Percentiles rank a stretch among this genome's conserved stretches.
Evolutionary conservation across 768 basidiomycete species (phyloP).

Genomic region (Mycena metata): DNA sequence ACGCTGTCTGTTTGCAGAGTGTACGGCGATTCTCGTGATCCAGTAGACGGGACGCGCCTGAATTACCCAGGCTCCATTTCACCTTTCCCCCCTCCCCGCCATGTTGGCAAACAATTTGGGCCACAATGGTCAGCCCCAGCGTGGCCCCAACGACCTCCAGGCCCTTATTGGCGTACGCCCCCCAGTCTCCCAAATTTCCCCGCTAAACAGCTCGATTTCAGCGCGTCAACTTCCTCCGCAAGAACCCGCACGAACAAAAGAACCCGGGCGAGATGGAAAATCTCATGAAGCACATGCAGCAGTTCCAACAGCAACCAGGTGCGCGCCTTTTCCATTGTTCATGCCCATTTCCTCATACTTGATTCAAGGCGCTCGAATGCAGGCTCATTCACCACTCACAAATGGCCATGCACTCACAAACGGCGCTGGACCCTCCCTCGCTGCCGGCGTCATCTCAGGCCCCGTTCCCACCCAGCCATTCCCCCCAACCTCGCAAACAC

Average conservation of each 20-base stretch:
- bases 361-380: constrained; percentile 40
- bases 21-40: constrained; percentile 39
- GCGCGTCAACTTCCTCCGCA: constrained; percentile 64
- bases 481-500: constrained; percentile 72
- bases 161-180: constrained; percentile 58
- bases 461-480: constrained; percentile 63
- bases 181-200: constrained; percentile 28
- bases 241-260: constrained; percentile 66
- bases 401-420: constrained; percentile 50
- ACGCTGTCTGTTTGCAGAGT: constrained; percentile 40
- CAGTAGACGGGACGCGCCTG: constrained; percentile 35
- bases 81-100: constrained; percentile 11
- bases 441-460: constrained; percentile 62
- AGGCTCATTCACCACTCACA: constrained; percentile 48
- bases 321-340: constrained; percentile 15
- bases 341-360: background rate
- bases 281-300: constrained; percentile 62
- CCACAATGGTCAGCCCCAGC: constrained; percentile 51
- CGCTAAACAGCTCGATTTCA: constrained; percentile 41
- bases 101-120: constrained; percentile 56
- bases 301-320: constrained; percentile 49
- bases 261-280: constrained; percentile 60
- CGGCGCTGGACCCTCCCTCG: constrained; percentile 47
- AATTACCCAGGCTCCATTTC: constrained; percentile 14
- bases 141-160: constrained; percentile 54